Evolutionary conservation across 441 rosid species (phyloP).

Genomic region (Bruguiera hainesii): DNA sequence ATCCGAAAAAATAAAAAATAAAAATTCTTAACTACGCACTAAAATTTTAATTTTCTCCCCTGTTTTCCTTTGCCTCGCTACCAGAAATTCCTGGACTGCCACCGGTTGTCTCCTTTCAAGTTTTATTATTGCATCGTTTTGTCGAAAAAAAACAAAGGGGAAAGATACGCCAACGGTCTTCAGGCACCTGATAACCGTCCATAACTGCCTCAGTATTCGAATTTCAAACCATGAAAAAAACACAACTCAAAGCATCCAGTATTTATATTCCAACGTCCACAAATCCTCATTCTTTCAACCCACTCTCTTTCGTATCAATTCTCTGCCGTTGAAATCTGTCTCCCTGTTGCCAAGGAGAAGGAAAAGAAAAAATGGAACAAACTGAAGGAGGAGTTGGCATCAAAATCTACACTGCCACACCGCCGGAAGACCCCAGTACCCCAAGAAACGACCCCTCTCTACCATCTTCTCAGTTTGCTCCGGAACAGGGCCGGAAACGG

Average conservation of each 20-base stretch:
- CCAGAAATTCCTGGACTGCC: too few species aligned
- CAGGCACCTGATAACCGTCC: neutral
- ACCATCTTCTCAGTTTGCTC: slow-evolving; percentile 10
- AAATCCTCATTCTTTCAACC: too few species aligned
- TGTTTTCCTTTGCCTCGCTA: too few species aligned
- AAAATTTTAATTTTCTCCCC: too few species aligned
- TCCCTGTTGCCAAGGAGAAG: neutral
- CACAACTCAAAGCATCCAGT: too few species aligned
- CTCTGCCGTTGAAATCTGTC: neutral
- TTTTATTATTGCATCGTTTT: neutral
- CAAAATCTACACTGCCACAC: slow-evolving; percentile 31
- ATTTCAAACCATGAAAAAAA: neutral
- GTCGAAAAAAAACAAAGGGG: too few species aligned
- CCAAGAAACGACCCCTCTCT: slow-evolving; percentile 6
- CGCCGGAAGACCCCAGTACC: slow-evolving; percentile 6
- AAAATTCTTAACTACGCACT: too few species aligned
- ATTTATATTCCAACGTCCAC: too few species aligned
- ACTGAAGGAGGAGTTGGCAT: slow-evolving; percentile 24
- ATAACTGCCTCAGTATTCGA: neutral
- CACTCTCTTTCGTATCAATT: neutral
- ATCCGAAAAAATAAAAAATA: too few species aligned
- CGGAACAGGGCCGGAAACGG: slow-evolving; percentile 22
- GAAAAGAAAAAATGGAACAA: slow-evolving; percentile 24
- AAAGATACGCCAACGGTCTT: too few species aligned
- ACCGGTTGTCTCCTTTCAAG: neutral